Evolutionary conservation across 2,329 filamentous ascomycete species (phyloP), one percentile per base, ranked within the genome.

Genomic region (Gaeumannomyces sp.): DNA sequence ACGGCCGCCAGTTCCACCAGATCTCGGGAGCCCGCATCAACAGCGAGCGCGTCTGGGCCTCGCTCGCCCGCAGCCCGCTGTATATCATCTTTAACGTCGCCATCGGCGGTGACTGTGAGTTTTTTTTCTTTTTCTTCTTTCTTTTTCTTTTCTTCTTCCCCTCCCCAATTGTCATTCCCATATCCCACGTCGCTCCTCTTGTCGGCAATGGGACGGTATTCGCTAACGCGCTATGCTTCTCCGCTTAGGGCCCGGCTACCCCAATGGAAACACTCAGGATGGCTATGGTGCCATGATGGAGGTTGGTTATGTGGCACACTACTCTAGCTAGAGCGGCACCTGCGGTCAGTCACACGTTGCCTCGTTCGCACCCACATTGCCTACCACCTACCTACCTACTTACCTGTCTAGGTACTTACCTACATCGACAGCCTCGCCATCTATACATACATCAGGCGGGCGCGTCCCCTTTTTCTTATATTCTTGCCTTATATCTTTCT

Each of bases 41-140:
- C 63, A 76, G 81, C 66, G 70, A 76, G 63, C 70, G 69, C 5
- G 73, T 77, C 28, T 85, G 82, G 82, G 75, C 73, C 31, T 72
- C 75, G 4, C 72, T 85, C 4, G 79, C 80, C 8, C 78, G 83
- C 67, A 79, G 75, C 63, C 79, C 81, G 1, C 69, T 81, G 65
- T 83, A 77, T 69, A 71, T 84, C 61, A 77, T 85, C 63, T 73
- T 85, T 60, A 85, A 85, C 66, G 75, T 85, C 7, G 82, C 83
- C 63, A 77, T 85, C 56, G 82, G 82, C 25, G 82, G 82, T 56
- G 73, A 74, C 66, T 81, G 82, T 81, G 75, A 71, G 81, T 78
- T 59, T 45, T 59, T 27, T 22, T 31, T 45, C 35, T 45, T 27
- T 25, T 16, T 45, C 33, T n/a, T 67, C 1, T 59, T 53, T 66